Percentiles rank a stretch among this genome's conserved stretches.
Evolutionary conservation across 2,329 filamentous ascomycete species (phyloP).

Genomic region (Paraphoma chrysanthemicola): DNA sequence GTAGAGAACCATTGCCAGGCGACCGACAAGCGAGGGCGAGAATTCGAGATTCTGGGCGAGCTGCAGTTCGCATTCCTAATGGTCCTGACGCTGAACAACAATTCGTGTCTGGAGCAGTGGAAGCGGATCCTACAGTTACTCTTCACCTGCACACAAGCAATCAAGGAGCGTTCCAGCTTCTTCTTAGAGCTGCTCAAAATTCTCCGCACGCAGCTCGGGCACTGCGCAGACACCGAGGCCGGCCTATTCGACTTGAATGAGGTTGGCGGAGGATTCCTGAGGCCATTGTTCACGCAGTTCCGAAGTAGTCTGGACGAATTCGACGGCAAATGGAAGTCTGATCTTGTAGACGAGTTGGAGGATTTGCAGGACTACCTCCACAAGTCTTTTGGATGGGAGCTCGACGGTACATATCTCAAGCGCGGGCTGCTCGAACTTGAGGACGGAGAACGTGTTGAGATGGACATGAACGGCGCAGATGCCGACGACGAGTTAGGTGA

Average conservation of each 20-base stretch:
- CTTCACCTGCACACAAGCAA: slow-evolving; percentile 62
- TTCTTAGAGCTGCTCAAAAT: slow-evolving; percentile 60
- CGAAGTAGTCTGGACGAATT: slow-evolving; percentile 59
- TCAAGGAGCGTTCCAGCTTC: slow-evolving; percentile 56
- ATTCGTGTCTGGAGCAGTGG: slow-evolving; percentile 71
- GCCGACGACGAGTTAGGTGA: slow-evolving; percentile 70
- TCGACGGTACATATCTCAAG: slow-evolving; percentile 61
- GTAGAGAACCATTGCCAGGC: slow-evolving; percentile 52
- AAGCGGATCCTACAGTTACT: slow-evolving; percentile 64
- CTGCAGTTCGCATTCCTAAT: slow-evolving; percentile 69
- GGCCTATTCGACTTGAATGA: slow-evolving; percentile 66
- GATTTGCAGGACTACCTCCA: slow-evolving; percentile 63
- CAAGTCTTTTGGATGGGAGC: slow-evolving; percentile 64
- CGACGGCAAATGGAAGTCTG: slow-evolving; percentile 47
- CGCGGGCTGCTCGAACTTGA: slow-evolving; percentile 67
- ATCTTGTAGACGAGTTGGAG: slow-evolving; percentile 61
- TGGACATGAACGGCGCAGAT: slow-evolving; percentile 62
- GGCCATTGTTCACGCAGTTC: slow-evolving; percentile 60
- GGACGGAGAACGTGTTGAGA: slow-evolving; percentile 68
- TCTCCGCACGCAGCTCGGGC: slow-evolving; percentile 61
- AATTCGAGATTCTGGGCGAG: slow-evolving; percentile 59
- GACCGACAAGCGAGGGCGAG: slow-evolving; percentile 27
- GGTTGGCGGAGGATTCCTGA: slow-evolving; percentile 61
- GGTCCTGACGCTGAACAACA: slow-evolving; percentile 69
- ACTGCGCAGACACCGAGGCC: slow-evolving; percentile 65